phyloP scores from a whole-genome alignment of 148 eudicot species.

The Simmondsia chinensis region DNA sequence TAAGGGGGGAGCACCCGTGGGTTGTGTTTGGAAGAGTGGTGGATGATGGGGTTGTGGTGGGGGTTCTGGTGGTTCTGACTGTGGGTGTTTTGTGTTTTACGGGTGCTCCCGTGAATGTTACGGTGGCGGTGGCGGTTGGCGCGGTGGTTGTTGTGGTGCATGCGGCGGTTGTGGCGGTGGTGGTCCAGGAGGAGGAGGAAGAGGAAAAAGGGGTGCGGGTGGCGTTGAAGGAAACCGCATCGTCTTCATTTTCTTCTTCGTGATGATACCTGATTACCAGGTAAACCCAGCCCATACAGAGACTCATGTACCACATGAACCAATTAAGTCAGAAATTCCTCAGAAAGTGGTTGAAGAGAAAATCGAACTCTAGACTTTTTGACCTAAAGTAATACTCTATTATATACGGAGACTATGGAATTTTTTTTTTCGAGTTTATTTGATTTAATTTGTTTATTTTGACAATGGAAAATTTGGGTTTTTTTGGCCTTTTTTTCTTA shows the following conservation, averaged over 20 bases:
- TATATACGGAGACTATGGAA: no score
- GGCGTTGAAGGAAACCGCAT: constrained; percentile 4
- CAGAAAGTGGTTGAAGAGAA: no score
- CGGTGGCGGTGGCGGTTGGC: constrained; percentile 25
- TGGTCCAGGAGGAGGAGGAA: no score
- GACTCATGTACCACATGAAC: no score
- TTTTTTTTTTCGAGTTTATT: no score
- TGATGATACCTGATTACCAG: neutral
- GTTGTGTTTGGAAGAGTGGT: constrained; percentile 20
- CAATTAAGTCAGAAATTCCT: no score
- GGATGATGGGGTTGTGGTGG: constrained; percentile 29
- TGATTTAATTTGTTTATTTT: no score
- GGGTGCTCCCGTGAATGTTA: constrained; percentile 20
- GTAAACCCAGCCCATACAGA: no score
- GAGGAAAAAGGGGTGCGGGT: neutral
- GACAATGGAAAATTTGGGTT: no score
- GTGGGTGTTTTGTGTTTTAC: constrained; percentile 29
- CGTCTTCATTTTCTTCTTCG: neutral
- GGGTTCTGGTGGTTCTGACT: constrained; percentile 27
- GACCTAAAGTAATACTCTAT: no score
- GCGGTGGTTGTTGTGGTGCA: constrained; percentile 31
- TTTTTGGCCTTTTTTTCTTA: no score
- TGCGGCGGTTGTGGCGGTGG: constrained; percentile 13
- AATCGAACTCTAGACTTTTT: no score
- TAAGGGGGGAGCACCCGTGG: constrained; percentile 34